These are phyloP conservation scores for Theileria parva DNA, from an alignment of 169 alveolate genomes.

Conservation along the genomic window DNA sequence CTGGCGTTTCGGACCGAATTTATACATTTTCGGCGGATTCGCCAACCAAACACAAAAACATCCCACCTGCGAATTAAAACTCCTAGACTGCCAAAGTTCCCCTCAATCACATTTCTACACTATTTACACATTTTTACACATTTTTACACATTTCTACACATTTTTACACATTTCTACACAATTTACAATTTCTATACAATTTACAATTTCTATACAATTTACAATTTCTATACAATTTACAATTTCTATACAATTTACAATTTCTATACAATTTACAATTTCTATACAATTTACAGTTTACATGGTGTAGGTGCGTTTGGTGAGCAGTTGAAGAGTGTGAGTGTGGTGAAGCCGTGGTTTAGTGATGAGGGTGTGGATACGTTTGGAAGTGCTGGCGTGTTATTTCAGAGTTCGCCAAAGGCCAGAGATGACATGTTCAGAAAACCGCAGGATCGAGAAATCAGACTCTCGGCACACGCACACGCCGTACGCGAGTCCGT, in stretches of 20 bases:
- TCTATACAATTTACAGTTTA: no score
- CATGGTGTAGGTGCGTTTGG: conserved; percentile 4
- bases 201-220: neutral
- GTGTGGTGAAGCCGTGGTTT: neutral
- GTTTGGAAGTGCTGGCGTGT: neutral
- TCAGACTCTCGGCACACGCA: conserved; percentile 78
- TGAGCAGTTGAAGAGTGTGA: neutral
- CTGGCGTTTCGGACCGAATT: conserved; percentile 84
- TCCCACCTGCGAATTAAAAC: conserved; percentile 85
- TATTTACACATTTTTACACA: no score
- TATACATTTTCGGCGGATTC: conserved; percentile 94
- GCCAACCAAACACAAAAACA: conserved; percentile 91
- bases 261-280: no score
- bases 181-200: neutral
- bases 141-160: no score
- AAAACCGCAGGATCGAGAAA: conserved; percentile 68
- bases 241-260: no score
- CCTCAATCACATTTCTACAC: no score
- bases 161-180: neutral
- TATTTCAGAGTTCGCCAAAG: conserved; percentile 20
- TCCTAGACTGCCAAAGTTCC: conserved; percentile 73
- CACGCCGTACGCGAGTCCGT: conserved; percentile 81
- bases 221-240: no score
- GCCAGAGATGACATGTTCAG: neutral
- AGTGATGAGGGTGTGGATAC: neutral